Conservation (phyloP, 371 early-diverging fungal species). For the Dichotomocladium elegans region DNA sequence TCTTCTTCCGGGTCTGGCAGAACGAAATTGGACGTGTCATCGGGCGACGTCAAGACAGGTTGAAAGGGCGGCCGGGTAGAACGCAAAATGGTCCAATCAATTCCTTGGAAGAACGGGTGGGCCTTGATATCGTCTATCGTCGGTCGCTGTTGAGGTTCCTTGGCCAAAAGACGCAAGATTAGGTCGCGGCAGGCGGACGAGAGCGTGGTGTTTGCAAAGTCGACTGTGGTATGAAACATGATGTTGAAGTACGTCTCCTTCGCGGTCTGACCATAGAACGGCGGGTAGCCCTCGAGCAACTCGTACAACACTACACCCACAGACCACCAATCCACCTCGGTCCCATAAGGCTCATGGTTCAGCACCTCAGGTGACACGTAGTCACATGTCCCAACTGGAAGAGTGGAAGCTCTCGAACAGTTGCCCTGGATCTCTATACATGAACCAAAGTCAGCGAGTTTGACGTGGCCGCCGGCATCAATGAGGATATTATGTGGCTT, state of each 20-base stretch:
- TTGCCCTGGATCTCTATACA: slow-evolving; percentile 45
- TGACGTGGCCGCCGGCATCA: slow-evolving; percentile 74
- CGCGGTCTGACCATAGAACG: slow-evolving; percentile 81
- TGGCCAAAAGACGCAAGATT: too few relatives aligned
- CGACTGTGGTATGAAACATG: slow-evolving; percentile 54
- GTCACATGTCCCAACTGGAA: slow-evolving; percentile 91
- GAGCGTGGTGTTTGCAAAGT: slow-evolving; percentile 60
- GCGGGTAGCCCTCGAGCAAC: slow-evolving; percentile 89
- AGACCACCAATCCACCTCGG: slow-evolving; percentile 99
- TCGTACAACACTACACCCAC: slow-evolving; percentile 97
- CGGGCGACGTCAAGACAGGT: slow-evolving; percentile 74
- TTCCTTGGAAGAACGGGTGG: slow-evolving; percentile 81
- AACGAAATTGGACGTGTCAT: slow-evolving; percentile 85
- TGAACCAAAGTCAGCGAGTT: slow-evolving; percentile 91
- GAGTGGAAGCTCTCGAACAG: slow-evolving; percentile 44
- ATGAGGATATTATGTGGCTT: slow-evolving; percentile 82
- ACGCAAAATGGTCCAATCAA: slow-evolving; percentile 70
- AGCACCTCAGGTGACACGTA: slow-evolving; percentile 96
- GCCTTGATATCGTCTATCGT: slow-evolving; percentile 71
- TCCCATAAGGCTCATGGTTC: slow-evolving; percentile 78
- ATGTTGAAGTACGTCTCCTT: slow-evolving; percentile 88
- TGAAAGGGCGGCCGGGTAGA: slow-evolving; percentile 76
- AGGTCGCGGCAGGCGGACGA: slow-evolving; percentile 80
- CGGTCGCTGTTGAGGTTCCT: slow-evolving; percentile 69
- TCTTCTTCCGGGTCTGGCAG: slow-evolving; percentile 58